Base-by-base conservation (phyloP, 805 yeast species). In the Blastobotrys muscicola region DNA sequence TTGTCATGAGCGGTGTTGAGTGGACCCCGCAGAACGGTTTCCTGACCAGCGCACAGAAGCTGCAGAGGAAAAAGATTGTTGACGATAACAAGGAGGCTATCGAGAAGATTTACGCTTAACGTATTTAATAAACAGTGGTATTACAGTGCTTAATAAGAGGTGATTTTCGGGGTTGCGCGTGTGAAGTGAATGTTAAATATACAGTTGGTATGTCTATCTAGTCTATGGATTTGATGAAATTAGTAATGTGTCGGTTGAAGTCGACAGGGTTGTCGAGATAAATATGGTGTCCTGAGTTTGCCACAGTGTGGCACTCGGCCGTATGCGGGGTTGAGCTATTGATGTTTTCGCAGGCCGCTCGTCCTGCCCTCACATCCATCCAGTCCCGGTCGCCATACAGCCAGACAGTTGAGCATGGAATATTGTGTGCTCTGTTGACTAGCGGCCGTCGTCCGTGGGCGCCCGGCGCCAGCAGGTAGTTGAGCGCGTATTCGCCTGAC, bases 11-110 rank as follows among this genome's bases (percentile, higher is more conserved):
- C 45, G 89, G 85, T 51, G 90, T 79, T 42, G 98, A 92, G 69
- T 92, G 98, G 97, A 92, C 97, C 34, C 97, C 98, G 36, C 92
- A 86, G 65, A 85, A 78, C 60, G 97, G 96, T 0, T 85, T 69
- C 52, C 94, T 90, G 45, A 87, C 97, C 11, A 80, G 94, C 46
- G 98, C 98, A 20, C 97, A 89, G 67, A 92, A 92, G 68, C 74
- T 92, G 58, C 96, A 90, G 71, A 82, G 98, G 72, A 84, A 75
- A 72, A 83, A 83, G 71, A 92, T 92, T 59, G 68, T 85, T 54
- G 76, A 71, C 29, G 75, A 80, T 48, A 83, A 81, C 60, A 64
- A 80, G 64, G 72, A 72, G 32, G 75, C 72, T 39, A 84, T 92
- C 55, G 84, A 83, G 48, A 69, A 67, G 47, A 74, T 85, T 31